Evolutionary conservation across 2,329 filamentous ascomycete species (phyloP).

Genomic region (Macrophomina tecta): DNA sequence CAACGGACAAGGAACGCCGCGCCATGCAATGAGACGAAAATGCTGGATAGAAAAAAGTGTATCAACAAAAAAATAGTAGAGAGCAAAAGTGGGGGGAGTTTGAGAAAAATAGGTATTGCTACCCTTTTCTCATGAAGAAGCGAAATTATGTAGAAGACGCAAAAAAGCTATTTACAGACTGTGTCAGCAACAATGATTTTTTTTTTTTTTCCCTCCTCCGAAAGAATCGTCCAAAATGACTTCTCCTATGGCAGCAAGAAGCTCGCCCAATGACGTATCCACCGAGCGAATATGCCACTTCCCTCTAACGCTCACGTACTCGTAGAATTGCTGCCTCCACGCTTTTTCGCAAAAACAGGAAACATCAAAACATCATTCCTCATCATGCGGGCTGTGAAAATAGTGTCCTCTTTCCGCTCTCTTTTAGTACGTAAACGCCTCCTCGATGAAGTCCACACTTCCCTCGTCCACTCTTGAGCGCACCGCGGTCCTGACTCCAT

Average conservation of each 20-base stretch:
- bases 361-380: slow-evolving; percentile 23
- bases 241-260: not conserved
- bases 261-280: slow-evolving; percentile 4
- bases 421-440: slow-evolving; percentile 67
- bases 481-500: slow-evolving; percentile 64
- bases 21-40: slow-evolving; percentile 2
- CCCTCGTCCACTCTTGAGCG: slow-evolving; percentile 59
- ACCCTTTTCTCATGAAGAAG: not conserved
- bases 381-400: slow-evolving; percentile 2
- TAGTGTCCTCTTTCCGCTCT: not conserved
- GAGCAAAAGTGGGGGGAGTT: not conserved
- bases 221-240: not conserved
- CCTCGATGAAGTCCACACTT: slow-evolving; percentile 67
- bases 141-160: not conserved
- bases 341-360: slow-evolving; percentile 19
- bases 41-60: not conserved
- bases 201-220: not conserved
- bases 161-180: slow-evolving; percentile 16
- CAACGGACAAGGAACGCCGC: not conserved
- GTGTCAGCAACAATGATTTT: slow-evolving; percentile 11
- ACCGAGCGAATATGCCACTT: not conserved
- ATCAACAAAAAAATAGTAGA: not conserved
- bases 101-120: not conserved
- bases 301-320: slow-evolving; percentile 13
- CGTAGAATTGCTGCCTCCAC: slow-evolving; percentile 18